Percentiles rank a stretch among this genome's conserved stretches.
Conservation (phyloP, 495 filamentous ascomycete genomes). For the Cladorrhinum samala region DNA sequence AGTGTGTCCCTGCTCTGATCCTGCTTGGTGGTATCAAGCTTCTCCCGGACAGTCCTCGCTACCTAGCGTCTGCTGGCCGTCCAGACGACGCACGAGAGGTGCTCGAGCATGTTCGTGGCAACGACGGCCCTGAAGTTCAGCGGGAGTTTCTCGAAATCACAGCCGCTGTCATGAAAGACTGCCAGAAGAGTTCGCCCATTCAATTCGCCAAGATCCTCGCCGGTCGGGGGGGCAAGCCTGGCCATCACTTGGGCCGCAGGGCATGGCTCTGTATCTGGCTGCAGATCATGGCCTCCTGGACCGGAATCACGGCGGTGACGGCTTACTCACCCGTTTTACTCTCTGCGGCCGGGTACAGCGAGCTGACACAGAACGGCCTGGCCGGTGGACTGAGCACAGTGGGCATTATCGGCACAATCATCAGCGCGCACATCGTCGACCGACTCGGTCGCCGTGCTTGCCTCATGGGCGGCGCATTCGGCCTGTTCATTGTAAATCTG, state of each 20-base stretch:
- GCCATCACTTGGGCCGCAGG: slow-evolving; percentile 10
- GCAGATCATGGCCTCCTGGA: slow-evolving; percentile 69
- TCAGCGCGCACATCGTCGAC: slow-evolving; percentile 17
- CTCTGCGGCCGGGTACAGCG: slow-evolving; percentile 14
- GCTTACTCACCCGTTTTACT: slow-evolving; percentile 63
- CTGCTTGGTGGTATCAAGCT: too few relatives aligned
- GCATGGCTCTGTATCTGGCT: slow-evolving; percentile 48
- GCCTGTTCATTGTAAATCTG: slow-evolving; percentile 11
- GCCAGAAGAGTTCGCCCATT: too few relatives aligned
- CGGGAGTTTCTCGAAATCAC: too few relatives aligned
- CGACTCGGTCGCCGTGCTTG: slow-evolving; percentile 13
- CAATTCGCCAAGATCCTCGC: too few relatives aligned
- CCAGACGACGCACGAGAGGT: too few relatives aligned
- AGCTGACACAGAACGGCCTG: slow-evolving; percentile 14
- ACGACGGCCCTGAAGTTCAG: too few relatives aligned
- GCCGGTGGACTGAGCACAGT: slow-evolving; percentile 12
- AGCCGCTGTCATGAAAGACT: too few relatives aligned
- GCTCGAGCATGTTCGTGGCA: too few relatives aligned
- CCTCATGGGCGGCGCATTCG: slow-evolving; percentile 9
- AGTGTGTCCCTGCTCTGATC: too few relatives aligned
- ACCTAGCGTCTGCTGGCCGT: too few relatives aligned
- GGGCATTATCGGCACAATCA: slow-evolving; percentile 15
- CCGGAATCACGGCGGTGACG: slow-evolving; percentile 66
- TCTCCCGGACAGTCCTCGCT: too few relatives aligned
- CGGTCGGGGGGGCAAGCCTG: slow-evolving; percentile 9